A percentile compares a stretch with the other conserved stretches of the same genome.
phyloP scores from a whole-genome alignment of 1,139 yeast genomes.

The Dujonia santamariae region DNA sequence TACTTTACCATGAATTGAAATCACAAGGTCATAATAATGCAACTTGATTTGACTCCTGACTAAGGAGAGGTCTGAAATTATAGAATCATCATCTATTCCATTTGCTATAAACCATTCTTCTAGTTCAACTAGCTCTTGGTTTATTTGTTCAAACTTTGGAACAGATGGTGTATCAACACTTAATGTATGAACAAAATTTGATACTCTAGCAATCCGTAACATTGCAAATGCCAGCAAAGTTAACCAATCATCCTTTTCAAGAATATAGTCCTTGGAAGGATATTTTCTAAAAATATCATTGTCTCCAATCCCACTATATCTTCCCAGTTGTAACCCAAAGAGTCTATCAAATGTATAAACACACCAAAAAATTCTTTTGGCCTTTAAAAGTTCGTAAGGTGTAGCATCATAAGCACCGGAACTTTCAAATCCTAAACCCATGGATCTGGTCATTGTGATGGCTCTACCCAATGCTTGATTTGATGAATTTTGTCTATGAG shows the following conservation, averaged over 20 bases:
- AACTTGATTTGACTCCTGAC: slow-evolving; percentile 38
- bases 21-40: slow-evolving; percentile 40
- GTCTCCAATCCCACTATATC: slow-evolving; percentile 41
- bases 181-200: slow-evolving; percentile 33
- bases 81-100: slow-evolving; percentile 32
- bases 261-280: slow-evolving; percentile 31
- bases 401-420: slow-evolving; percentile 18
- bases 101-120: slow-evolving; percentile 34
- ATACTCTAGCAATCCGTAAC: slow-evolving; percentile 40
- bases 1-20: slow-evolving; percentile 36
- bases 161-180: slow-evolving; percentile 9
- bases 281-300: slow-evolving; percentile 28
- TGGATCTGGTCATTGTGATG: slow-evolving; percentile 49
- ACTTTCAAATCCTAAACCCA: slow-evolving; percentile 46
- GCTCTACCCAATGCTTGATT: slow-evolving; percentile 56
- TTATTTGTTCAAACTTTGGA: slow-evolving; percentile 30
- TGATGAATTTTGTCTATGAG: slow-evolving; percentile 57
- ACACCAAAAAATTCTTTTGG: slow-evolving; percentile 56
- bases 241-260: slow-evolving; percentile 46
- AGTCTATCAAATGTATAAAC: slow-evolving; percentile 56
- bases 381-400: slow-evolving; percentile 48
- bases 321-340: slow-evolving; percentile 54
- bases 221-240: slow-evolving; percentile 49
- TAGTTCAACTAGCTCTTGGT: slow-evolving; percentile 28
- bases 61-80: slow-evolving; percentile 15